A percentile compares a stretch with the other conserved stretches of the same genome.
Evolutionary conservation across 495 filamentous ascomycete species (phyloP).

Genomic region (Xylaria bambusicola): DNA sequence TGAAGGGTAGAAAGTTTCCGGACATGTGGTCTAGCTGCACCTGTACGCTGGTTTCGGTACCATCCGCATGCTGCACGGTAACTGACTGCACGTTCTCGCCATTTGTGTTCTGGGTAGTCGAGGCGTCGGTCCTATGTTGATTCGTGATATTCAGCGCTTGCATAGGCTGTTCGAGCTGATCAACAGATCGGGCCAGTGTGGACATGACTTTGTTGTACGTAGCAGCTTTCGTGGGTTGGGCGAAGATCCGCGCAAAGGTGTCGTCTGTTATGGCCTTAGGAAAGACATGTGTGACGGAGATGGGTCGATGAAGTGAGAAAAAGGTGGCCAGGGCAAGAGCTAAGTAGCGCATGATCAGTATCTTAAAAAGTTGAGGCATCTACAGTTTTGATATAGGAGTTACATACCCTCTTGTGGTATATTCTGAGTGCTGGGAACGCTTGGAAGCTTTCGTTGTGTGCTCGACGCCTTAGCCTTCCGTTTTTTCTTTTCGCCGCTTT

Average conservation of each 20-base stretch:
- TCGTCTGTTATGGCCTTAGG: slow-evolving; percentile 70
- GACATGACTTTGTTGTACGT: slow-evolving; percentile 69
- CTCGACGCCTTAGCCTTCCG: slow-evolving; percentile 43
- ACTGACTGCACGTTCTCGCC: slow-evolving; percentile 38
- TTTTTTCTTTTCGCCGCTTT: slow-evolving; percentile 49
- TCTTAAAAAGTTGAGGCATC: neutral
- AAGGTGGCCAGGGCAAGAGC: slow-evolving; percentile 87
- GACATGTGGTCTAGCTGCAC: slow-evolving; percentile 50
- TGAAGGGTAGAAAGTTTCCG: slow-evolving; percentile 71
- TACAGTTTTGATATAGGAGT: neutral
- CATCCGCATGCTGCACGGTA: slow-evolving; percentile 54
- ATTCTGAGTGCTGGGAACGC: slow-evolving; percentile 82
- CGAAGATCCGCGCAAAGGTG: slow-evolving; percentile 81
- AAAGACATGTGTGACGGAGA: slow-evolving; percentile 79
- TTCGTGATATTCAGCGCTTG: slow-evolving; percentile 35
- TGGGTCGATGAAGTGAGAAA: slow-evolving; percentile 93
- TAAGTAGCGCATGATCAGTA: slow-evolving; percentile 38
- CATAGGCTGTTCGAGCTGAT: slow-evolving; percentile 67
- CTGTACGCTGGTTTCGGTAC: slow-evolving; percentile 45
- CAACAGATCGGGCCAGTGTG: slow-evolving; percentile 71
- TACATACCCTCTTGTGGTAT: slow-evolving; percentile 69
- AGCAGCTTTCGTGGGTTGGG: slow-evolving; percentile 53
- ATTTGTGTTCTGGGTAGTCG: slow-evolving; percentile 25
- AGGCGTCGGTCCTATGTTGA: slow-evolving; percentile 31
- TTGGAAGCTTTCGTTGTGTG: slow-evolving; percentile 41